Evolutionary conservation across 257 asterid genomes (phyloP).

Genomic region (Forsythia viridissima): DNA sequence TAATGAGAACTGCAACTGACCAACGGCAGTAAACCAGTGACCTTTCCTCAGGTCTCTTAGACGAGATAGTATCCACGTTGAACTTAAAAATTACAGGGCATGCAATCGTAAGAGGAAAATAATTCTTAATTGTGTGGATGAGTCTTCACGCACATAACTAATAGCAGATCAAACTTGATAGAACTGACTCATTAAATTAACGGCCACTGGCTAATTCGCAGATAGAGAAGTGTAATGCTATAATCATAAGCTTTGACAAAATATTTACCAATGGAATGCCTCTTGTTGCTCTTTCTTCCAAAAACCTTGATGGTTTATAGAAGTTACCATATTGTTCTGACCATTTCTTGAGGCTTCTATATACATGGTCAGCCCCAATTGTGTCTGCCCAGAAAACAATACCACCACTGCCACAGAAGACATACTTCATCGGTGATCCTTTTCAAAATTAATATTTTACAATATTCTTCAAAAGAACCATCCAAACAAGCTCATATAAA

Average conservation of each 20-base stretch:
- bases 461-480: constrained; percentile 5
- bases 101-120: not conserved
- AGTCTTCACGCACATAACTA: too few relatives aligned
- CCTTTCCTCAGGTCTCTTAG: not conserved
- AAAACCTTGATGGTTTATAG: constrained; percentile 74
- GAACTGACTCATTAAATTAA: constrained; percentile 1
- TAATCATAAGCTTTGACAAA: constrained; percentile 18
- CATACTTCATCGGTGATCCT: not conserved
- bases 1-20: not conserved
- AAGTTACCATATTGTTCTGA: constrained; percentile 66
- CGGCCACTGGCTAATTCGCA: not conserved
- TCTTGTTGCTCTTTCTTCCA: constrained; percentile 84
- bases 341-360: constrained; percentile 80
- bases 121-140: not conserved
- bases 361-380: constrained; percentile 74
- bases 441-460: constrained; percentile 3
- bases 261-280: constrained; percentile 87
- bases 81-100: not conserved
- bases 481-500: not conserved
- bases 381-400: constrained; percentile 93
- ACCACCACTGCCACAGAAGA: constrained; percentile 79
- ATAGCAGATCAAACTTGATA: not conserved
- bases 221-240: not conserved
- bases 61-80: not conserved
- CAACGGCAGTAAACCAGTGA: not conserved